Base-by-base conservation (phyloP, 495 filamentous ascomycete species). In the Tirmania nivea region DNA sequence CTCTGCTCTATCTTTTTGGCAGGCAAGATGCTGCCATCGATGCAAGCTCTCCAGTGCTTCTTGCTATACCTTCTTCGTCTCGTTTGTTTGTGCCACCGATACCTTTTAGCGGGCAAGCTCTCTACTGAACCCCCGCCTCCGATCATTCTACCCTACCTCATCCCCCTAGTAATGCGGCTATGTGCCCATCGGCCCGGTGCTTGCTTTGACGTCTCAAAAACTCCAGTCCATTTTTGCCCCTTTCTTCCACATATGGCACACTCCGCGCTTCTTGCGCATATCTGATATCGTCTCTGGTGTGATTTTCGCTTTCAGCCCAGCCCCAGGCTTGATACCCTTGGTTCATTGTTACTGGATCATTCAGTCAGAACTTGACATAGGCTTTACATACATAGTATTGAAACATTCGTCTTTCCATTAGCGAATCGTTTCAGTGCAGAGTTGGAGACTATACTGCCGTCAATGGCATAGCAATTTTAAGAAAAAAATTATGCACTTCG, bases 1-100 rank as follows among this genome's bases (percentile, higher is more conserved):
- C 39, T 8, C 39, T 45, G 39, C 39, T 14, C 3, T 45, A 14
- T 45, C 39, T 45, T 6, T 45, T 45, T 14, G 39, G 39, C 1
- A 50, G 52, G 59, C 56, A 54, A 54, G 51, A 39, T 48, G 51
- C 58, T 61, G 59, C 59, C 59, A 51, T 56, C 31, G 14, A 34
- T 48, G 31, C 16, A 35, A 21, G 35, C 36, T 11, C 21, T 17
- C 8, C 51, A 17, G n/a, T 20, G 12, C 31, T 39, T 42, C 51
- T 14, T 45, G 39, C 39, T 45, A 53, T 61, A 54, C 59, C 54
- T 50, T 61, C 51, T 54, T 58, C 58, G 14, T 14, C 17, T 45
- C 39, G 39, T 2, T 45, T 45, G 3, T 5, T 45, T 45, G 39
- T 6, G 14, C 39, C 17, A 45, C 59, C 60, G 52, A 53, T 48